Base-by-base conservation (phyloP, 768 basidiomycete genomes). In the Cantharellus anzutake region DNA sequence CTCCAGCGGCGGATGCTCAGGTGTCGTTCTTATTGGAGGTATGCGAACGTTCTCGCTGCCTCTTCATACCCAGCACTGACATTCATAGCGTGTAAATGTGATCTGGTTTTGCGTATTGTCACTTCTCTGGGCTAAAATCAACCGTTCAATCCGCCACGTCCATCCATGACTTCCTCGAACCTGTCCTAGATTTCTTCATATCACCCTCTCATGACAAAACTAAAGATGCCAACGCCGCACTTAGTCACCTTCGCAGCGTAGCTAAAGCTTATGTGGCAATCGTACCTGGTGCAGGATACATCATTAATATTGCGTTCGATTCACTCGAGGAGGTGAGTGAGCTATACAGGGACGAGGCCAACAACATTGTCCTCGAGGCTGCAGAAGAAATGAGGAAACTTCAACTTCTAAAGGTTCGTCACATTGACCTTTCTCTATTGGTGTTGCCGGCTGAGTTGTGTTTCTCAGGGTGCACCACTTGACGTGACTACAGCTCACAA, bases 221-320 rank as follows among this genome's bases (percentile, higher is more conserved):
- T 0, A 67, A 68, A 61, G 63, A 63, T 40, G 68, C 71, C 7
- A 67, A 64, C 64, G 69, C 69, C 57, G 69, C 71, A 3, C 65
- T 75, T 35, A 58, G 63, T n/a, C 67, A 67, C 64, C 71, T 78
- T 29, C 73, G 75, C 59, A 59, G 64, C 42, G 68, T 71, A 41
- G 71, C 71, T 37, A 76, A 74, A 64, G 67, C 73, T 5, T 76
- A 76, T 64, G 67, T 71, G 38, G 68, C 67, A 40, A 61, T 70
- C 56, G 63, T 77, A 40, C 76, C 76, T 1, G 72, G 72, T 2
- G 70, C 73, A 0, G 68, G 67, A 2, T 55, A 68, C 3, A 60
- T 73, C 48, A 68, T 77, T 59, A 75, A 78, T 67, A 64, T 61
- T 51, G 71, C 68, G 0, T 77, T 78, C 63, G 74, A 76, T 63